Evolutionary conservation across 1,284 basidiomycete species (phyloP).

Genomic region (Malassezia cuniculi): DNA sequence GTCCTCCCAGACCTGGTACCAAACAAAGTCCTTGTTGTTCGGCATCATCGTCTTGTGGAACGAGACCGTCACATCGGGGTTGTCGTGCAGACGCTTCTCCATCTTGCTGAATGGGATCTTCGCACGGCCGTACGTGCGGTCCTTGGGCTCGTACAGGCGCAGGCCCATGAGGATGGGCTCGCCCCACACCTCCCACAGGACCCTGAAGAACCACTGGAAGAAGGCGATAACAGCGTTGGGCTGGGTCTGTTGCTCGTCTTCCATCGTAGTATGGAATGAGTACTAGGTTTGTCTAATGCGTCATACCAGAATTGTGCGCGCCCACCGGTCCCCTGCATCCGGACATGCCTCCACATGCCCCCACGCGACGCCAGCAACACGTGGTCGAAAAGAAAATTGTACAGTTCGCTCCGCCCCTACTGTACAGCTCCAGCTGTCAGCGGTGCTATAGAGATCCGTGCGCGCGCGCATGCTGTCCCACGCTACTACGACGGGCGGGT

Average conservation of each 20-base stretch:
- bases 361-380: too few species aligned
- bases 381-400: too few species aligned
- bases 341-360: too few species aligned
- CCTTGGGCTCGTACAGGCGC: conserved; percentile 22
- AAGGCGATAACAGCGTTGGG: conserved; percentile 2
- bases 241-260: neutral
- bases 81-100: conserved; percentile 37
- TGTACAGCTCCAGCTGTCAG: too few species aligned
- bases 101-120: conserved; percentile 33
- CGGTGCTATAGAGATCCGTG: too few species aligned
- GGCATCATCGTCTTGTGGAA: conserved; percentile 33
- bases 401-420: too few species aligned
- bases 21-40: conserved; percentile 38
- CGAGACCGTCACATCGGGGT: conserved; percentile 29
- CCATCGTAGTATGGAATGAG: too few species aligned
- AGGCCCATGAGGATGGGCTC: conserved; percentile 20
- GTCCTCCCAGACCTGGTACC: conserved; percentile 43
- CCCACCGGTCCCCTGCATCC: too few species aligned
- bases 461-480: too few species aligned
- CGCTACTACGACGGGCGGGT: too few species aligned
- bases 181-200: conserved; percentile 30
- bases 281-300: too few species aligned
- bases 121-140: conserved; percentile 30
- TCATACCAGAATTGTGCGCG: too few species aligned
- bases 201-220: conserved; percentile 7